Percentiles rank a stretch among this genome's conserved stretches.
Evolutionary conservation across 2,329 filamentous ascomycete species (phyloP).

Genomic region (Dactylellina drechsleri): DNA sequence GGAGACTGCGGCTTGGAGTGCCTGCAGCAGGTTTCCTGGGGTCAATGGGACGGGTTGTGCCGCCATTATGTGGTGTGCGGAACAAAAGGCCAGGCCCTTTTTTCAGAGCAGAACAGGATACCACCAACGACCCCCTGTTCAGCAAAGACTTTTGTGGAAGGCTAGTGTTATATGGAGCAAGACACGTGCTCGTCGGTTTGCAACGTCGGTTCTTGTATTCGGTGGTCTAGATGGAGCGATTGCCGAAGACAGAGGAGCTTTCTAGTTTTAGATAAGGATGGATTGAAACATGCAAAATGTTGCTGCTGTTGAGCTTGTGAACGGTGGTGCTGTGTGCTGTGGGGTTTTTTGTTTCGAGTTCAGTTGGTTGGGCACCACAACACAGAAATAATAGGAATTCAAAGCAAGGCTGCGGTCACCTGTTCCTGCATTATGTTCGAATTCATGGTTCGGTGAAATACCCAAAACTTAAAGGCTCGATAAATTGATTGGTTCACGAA

Average conservation of each 20-base stretch:
- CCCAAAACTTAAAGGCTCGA: no score
- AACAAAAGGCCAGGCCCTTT: not conserved
- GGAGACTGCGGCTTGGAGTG: constrained; percentile 65
- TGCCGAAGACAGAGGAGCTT: not conserved
- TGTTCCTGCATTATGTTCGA: no score
- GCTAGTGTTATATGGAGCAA: no score
- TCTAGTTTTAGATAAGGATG: constrained; percentile 1
- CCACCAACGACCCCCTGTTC: no score
- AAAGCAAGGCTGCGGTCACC: no score
- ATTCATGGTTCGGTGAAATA: no score
- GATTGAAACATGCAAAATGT: not conserved
- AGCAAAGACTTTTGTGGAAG: no score
- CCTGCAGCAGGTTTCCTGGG: constrained; percentile 64
- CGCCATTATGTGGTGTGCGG: constrained; percentile 26
- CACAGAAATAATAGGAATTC: no score
- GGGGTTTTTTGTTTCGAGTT: constrained; percentile 28
- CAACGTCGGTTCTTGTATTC: not conserved
- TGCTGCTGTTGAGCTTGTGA: not conserved
- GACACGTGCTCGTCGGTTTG: not conserved
- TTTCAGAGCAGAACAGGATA: no score
- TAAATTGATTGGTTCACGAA: no score
- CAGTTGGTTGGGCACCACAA: not conserved
- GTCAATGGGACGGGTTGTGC: constrained; percentile 58
- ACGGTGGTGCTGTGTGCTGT: constrained; percentile 1
- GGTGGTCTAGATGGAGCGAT: not conserved